Base-by-base conservation (phyloP, 495 filamentous ascomycete species). In the Apodospora peruviana region DNA sequence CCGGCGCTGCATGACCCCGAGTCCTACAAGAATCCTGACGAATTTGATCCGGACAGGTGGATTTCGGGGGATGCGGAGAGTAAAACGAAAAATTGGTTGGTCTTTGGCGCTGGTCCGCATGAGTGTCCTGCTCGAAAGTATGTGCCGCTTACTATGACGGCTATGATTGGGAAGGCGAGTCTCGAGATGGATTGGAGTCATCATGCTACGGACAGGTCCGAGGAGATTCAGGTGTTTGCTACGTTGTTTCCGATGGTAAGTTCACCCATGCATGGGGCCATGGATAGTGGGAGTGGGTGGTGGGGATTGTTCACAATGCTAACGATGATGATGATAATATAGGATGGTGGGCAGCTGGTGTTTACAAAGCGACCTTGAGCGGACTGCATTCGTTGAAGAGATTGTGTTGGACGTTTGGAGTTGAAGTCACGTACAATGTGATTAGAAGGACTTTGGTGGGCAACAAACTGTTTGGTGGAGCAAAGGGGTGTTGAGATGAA, bases 151-250 rank as follows among this genome's bases (percentile, higher is more conserved):
- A 89, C 91, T 57, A 71, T 96, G 57, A 90, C 88, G 67, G 80
- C 82, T 14, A 87, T 96, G 82, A 83, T 96, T 60, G 90, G 89
- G 40, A 96, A 91, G 74, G 87, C 91, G 17, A 84, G 86, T 57
- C 74, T 94, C 67, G 74, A 81, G 57, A 75, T 96, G 57, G 84
- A 95, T 63, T 96, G 90, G 90, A 77, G 81, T 64, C 91, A 96
- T 67, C 76, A 84, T 55, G 64, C 83, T 11, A 96, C 91, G 20
- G 72, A 78, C 0, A 49, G 68, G 40, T 91, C 87, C 0, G 91
- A 96, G 69, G 81, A 91, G 60, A 96, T 96, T 67, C 89, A 91
- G 73, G 90, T 96, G 40, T 96, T 96, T 72, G 91, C 90, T 16
- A 93, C 87, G 9, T 87, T 96, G 49, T 95, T 95, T 75, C 91